A percentile compares a stretch with the other conserved stretches of the same genome.
Evolutionary conservation across 2,329 filamentous ascomycete species (phyloP).

Genomic region (Exophiala bonariae): DNA sequence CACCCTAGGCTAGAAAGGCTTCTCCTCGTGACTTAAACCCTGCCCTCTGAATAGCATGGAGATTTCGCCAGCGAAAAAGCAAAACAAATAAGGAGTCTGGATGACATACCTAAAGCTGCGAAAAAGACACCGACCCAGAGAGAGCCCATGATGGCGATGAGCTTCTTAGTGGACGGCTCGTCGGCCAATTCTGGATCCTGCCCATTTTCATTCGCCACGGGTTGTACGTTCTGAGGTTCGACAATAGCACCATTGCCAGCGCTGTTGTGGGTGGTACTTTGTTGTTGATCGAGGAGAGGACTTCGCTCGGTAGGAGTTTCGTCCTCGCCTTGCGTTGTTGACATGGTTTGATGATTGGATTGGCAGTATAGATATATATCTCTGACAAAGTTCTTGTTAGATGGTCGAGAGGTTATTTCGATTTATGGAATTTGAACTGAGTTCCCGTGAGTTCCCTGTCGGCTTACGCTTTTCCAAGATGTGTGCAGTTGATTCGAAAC

Average conservation of each 20-base stretch:
- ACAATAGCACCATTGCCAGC: conserved; percentile 4
- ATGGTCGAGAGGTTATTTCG: too few species aligned
- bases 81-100: too few species aligned
- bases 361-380: too few species aligned
- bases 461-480: too few species aligned
- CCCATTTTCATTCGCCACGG: background rate
- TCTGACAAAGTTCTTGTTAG: too few species aligned
- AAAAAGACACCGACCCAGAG: conserved; percentile 58
- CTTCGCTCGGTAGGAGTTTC: conserved; percentile 16
- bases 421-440: too few species aligned
- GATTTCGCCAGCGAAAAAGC: too few species aligned
- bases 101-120: conserved; percentile 53
- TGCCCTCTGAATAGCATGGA: too few species aligned
- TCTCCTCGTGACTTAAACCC: too few species aligned
- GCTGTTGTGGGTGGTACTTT: background rate
- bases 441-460: too few species aligned
- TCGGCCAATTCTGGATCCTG: conserved; percentile 31
- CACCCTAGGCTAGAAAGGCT: too few species aligned
- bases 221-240: conserved; percentile 10
- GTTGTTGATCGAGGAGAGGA: conserved; percentile 14
- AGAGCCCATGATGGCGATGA: conserved; percentile 50
- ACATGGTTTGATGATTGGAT: conserved; percentile 5
- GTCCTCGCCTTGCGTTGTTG: background rate
- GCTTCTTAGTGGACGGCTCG: conserved; percentile 48
- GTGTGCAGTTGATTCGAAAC: too few species aligned